Evolutionary conservation across 331 rosid species (phyloP).

Genomic region (Spiraea crenata): DNA sequence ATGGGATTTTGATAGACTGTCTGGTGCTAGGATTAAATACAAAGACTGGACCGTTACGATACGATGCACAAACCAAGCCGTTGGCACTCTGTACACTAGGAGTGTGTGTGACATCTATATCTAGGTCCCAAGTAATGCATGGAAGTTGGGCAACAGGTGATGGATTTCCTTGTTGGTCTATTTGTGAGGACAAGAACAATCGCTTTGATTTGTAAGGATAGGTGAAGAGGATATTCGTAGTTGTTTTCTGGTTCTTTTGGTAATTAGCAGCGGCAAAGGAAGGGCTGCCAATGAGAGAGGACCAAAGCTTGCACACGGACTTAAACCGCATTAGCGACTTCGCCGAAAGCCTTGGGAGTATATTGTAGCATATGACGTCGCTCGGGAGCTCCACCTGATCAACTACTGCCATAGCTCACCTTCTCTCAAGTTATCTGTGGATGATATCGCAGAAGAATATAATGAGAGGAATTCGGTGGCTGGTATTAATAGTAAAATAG

Average conservation of each 20-base stretch:
- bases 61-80: background rate
- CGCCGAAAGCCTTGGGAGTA: too few species aligned
- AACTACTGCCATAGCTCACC: too few species aligned
- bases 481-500: too few species aligned
- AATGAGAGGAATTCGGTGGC: too few species aligned
- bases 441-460: too few species aligned
- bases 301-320: constrained; percentile 12
- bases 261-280: background rate
- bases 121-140: too few species aligned
- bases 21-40: background rate
- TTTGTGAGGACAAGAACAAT: background rate
- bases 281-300: background rate
- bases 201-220: background rate
- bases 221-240: too few species aligned
- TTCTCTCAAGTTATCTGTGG: too few species aligned
- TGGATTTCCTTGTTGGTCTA: background rate
- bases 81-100: background rate
- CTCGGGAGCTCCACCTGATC: too few species aligned
- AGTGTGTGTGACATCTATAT: too few species aligned
- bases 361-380: too few species aligned
- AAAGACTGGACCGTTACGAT: background rate
- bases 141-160: background rate
- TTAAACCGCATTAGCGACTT: constrained; percentile 8
- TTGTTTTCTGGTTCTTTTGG: too few species aligned
- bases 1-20: background rate